Conservation (phyloP, 2,329 filamentous ascomycete species). For the Claviceps digitariae region DNA sequence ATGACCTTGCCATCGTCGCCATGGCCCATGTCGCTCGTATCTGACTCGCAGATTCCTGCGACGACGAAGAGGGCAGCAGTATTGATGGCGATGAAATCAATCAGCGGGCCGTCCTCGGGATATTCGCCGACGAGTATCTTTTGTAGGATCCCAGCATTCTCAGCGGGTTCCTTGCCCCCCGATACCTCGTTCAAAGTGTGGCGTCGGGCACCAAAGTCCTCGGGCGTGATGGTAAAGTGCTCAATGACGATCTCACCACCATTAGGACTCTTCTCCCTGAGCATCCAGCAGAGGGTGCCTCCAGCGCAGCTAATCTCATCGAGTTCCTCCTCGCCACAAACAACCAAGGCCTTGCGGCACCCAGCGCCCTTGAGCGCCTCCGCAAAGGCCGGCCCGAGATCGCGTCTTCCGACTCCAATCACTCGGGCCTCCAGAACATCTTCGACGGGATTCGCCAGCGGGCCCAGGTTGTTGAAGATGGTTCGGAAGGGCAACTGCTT, state of each 20-base stretch:
- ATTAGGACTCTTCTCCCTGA: slow-evolving; percentile 36
- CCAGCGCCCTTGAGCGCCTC: slow-evolving; percentile 69
- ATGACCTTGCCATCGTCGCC: slow-evolving; percentile 74
- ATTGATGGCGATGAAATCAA: slow-evolving; percentile 92
- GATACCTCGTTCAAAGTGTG: slow-evolving; percentile 69
- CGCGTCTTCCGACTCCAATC: slow-evolving; percentile 80
- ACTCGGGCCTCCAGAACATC: slow-evolving; percentile 74
- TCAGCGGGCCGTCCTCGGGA: slow-evolving; percentile 62
- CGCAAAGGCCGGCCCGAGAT: slow-evolving; percentile 78
- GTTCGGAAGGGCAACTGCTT: slow-evolving; percentile 86
- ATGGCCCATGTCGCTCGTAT: slow-evolving; percentile 63
- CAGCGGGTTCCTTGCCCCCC: slow-evolving; percentile 68
- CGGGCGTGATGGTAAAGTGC: slow-evolving; percentile 63
- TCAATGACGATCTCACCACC: slow-evolving; percentile 42
- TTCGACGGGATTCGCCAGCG: slow-evolving; percentile 82
- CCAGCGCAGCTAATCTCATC: slow-evolving; percentile 94
- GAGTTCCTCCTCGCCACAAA: slow-evolving; percentile 88
- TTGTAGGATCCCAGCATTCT: slow-evolving; percentile 78
- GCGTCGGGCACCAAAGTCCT: slow-evolving; percentile 71
- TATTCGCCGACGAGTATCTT: slow-evolving; percentile 63
- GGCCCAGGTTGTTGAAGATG: slow-evolving; percentile 93
- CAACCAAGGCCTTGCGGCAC: slow-evolving; percentile 70
- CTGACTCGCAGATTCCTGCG: slow-evolving; percentile 74
- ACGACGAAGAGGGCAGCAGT: slow-evolving; percentile 77
- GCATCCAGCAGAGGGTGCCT: slow-evolving; percentile 75